phyloP scores from a whole-genome alignment of 2,329 filamentous ascomycete genomes.

The Penicillium sp. region DNA sequence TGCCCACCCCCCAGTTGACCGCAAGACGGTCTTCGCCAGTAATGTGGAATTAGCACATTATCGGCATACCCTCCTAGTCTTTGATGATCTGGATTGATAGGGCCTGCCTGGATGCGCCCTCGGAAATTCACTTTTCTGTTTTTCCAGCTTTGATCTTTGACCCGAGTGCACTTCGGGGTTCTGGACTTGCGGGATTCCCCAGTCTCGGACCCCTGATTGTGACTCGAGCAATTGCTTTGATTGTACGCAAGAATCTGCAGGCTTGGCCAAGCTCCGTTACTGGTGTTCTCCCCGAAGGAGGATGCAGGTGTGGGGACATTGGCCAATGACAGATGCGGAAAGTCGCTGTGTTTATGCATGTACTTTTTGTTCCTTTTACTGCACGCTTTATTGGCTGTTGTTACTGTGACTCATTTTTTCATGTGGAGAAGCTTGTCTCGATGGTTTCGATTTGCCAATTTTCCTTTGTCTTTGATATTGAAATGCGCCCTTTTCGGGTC shows the following conservation, averaged over 20 bases:
- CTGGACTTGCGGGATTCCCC: background rate
- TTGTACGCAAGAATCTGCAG: background rate
- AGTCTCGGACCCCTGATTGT: background rate
- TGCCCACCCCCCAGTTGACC: background rate
- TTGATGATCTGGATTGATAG: slow-evolving; percentile 4
- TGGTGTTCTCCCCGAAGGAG: background rate
- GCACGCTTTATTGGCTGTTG: slow-evolving; percentile 3
- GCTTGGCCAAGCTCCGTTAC: background rate
- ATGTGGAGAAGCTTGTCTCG: background rate
- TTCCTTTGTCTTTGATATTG: slow-evolving; percentile 1
- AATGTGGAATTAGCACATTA: slow-evolving; percentile 1
- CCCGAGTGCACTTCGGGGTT: background rate
- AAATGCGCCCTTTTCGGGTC: background rate
- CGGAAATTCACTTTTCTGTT: slow-evolving; percentile 2
- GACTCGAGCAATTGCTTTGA: slow-evolving; percentile 4
- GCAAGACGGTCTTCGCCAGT: background rate
- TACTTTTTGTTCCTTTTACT: background rate
- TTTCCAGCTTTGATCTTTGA: slow-evolving; percentile 7
- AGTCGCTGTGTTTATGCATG: slow-evolving; percentile 4
- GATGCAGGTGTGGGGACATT: slow-evolving; percentile 1
- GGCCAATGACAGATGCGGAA: slow-evolving; percentile 5
- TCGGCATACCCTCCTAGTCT: background rate
- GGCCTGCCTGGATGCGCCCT: slow-evolving; percentile 9
- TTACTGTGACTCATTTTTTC: slow-evolving; percentile 4
- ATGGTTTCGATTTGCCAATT: background rate